These are phyloP conservation scores for Handroanthus guayacan DNA, from an alignment of 257 asterid species.

Conservation along the genomic window DNA sequence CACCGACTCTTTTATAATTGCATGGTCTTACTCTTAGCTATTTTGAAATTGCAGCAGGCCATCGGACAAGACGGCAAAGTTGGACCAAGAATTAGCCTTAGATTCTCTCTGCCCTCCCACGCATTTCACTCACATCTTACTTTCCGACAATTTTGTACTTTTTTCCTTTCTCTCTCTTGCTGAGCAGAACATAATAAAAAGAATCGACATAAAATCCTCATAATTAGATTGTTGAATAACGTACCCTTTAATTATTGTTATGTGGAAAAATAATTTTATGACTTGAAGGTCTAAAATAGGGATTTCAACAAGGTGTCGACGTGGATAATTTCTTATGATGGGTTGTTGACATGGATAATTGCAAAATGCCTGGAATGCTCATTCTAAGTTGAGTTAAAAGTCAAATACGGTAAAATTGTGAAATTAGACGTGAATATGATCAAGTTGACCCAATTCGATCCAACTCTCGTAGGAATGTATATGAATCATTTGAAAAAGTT, in stretches of 20 bases:
- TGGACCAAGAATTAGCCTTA: slow-evolving; percentile 20
- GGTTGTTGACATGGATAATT: too few relatives aligned
- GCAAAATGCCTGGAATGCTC: too few relatives aligned
- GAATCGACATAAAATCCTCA: not conserved
- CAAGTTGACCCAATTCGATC: too few relatives aligned
- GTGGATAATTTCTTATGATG: too few relatives aligned
- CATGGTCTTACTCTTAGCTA: not conserved
- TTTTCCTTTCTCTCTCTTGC: not conserved
- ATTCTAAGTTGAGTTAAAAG: too few relatives aligned
- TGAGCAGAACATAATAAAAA: not conserved
- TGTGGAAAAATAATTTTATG: not conserved
- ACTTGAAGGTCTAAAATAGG: too few relatives aligned
- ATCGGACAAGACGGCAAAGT: not conserved
- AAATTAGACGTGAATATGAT: too few relatives aligned
- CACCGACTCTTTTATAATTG: slow-evolving; percentile 41
- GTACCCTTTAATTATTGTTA: not conserved
- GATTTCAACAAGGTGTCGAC: too few relatives aligned
- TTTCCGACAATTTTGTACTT: not conserved
- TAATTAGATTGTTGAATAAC: not conserved
- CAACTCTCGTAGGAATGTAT: too few relatives aligned
- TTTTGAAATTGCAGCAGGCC: slow-evolving; percentile 2
- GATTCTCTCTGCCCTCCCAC: slow-evolving; percentile 11
- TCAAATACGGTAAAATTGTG: too few relatives aligned
- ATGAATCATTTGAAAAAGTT: too few relatives aligned
- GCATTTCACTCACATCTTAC: not conserved